phyloP scores from a whole-genome alignment of 768 basidiomycete genomes.

The Suillus clintonianus region DNA sequence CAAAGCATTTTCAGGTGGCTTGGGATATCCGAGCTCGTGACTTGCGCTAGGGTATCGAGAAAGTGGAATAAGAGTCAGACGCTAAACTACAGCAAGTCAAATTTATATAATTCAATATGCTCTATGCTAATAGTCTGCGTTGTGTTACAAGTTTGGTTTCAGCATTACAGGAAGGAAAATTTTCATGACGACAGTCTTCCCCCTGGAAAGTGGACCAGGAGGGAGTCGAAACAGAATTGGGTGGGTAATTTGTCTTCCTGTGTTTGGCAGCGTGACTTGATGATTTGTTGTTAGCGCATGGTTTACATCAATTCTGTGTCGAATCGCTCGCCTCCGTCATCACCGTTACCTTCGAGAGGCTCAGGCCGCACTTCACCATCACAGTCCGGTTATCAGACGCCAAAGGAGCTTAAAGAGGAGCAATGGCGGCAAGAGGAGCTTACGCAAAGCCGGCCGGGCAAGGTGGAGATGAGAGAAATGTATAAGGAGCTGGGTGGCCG shows the following conservation, averaged over 20 bases:
- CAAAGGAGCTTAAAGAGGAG: conserved; percentile 77
- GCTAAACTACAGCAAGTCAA: conserved; percentile 76
- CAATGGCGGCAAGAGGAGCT: conserved; percentile 61
- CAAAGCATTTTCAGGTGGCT: conserved; percentile 75
- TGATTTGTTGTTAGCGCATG: conserved; percentile 45
- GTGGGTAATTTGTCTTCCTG: conserved; percentile 38
- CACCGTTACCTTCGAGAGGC: conserved; percentile 35
- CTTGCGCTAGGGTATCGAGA: conserved; percentile 77
- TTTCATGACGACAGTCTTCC: conserved; percentile 81
- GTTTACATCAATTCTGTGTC: conserved; percentile 43
- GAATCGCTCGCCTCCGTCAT: conserved; percentile 43
- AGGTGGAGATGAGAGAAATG: conserved; percentile 85
- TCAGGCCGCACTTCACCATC: conserved; percentile 53
- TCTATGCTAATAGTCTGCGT: neutral
- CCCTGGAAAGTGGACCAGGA: conserved; percentile 87
- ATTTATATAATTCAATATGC: too few species aligned
- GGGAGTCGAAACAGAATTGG: conserved; percentile 95
- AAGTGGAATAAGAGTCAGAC: conserved; percentile 91
- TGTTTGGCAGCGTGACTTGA: conserved; percentile 5
- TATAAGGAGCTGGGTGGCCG: conserved; percentile 90
- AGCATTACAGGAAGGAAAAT: conserved; percentile 84
- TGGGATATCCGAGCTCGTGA: conserved; percentile 64
- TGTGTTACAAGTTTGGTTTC: conserved; percentile 80
- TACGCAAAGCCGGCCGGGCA: conserved; percentile 56
- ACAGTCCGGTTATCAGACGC: conserved; percentile 72